A percentile compares a stretch with the other conserved stretches of the same genome.
Evolutionary conservation across 1,284 basidiomycete species (phyloP).

Genomic region (Trichosporon inkin): DNA sequence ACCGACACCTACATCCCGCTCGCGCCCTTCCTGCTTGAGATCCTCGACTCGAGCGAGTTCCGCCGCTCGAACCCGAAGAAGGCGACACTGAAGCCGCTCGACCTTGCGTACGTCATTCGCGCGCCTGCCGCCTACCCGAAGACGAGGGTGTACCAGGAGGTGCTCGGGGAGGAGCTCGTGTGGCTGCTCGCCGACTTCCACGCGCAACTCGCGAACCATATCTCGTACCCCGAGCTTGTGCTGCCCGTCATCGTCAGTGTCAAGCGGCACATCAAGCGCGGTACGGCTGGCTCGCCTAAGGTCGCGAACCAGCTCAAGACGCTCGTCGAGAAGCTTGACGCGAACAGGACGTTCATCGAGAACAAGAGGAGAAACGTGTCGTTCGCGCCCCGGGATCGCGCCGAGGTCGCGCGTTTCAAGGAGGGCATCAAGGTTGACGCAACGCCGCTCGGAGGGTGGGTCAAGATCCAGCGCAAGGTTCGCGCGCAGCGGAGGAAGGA

Average conservation of each 20-base stretch:
- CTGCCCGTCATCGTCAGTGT: conserved; percentile 76
- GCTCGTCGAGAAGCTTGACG: conserved; percentile 77
- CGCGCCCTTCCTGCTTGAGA: conserved; percentile 76
- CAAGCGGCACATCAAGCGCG: conserved; percentile 64
- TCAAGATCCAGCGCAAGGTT: conserved; percentile 73
- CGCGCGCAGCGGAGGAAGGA: conserved; percentile 65
- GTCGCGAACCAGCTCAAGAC: conserved; percentile 58
- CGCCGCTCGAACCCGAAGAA: conserved; percentile 70
- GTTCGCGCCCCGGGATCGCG: conserved; percentile 65
- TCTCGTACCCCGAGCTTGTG: conserved; percentile 89
- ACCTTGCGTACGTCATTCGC: conserved; percentile 82
- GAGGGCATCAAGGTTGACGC: conserved; percentile 60
- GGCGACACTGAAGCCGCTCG: conserved; percentile 83
- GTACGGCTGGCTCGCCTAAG: conserved; percentile 52
- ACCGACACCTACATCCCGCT: conserved; percentile 86
- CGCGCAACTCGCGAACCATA: conserved; percentile 60
- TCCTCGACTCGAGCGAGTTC: conserved; percentile 73
- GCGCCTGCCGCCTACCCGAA: conserved; percentile 83
- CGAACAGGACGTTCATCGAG: conserved; percentile 73
- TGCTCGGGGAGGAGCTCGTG: conserved; percentile 72
- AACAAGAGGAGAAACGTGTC: conserved; percentile 62
- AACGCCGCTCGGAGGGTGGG: conserved; percentile 72
- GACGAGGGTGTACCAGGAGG: conserved; percentile 81
- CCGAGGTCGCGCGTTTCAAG: conserved; percentile 71
- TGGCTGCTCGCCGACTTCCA: conserved; percentile 77